These are phyloP conservation scores for Stramenopiles sp. DNA, from an alignment of 352 stramenopile species.

Conservation along the genomic window DNA sequence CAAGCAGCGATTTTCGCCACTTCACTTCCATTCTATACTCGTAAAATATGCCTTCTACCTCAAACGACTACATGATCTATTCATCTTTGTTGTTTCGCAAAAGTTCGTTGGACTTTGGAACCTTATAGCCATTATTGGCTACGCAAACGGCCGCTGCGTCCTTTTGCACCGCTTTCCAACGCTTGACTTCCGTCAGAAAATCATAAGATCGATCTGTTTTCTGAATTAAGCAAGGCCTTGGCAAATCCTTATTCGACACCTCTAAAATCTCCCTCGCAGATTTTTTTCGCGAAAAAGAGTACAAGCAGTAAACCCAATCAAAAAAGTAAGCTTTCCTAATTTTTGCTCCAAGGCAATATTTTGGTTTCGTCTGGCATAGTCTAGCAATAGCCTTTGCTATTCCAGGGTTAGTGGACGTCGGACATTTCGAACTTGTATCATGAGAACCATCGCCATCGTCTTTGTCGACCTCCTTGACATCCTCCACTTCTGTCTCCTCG, in stretches of 20 bases:
- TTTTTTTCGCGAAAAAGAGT: background rate
- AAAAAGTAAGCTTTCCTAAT: background rate
- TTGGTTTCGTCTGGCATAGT: background rate
- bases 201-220: background rate
- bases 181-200: background rate
- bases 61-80: too few relatives aligned
- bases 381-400: background rate
- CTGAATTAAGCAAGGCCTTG: background rate
- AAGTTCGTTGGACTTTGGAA: too few relatives aligned
- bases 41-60: too few relatives aligned
- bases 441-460: background rate
- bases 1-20: too few relatives aligned
- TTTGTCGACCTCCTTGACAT: background rate
- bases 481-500: background rate
- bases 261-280: background rate
- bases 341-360: background rate
- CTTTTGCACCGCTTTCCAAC: background rate
- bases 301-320: conserved; percentile 10
- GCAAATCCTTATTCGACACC: background rate
- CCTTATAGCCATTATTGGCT: background rate
- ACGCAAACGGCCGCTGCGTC: background rate
- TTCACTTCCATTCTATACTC: too few relatives aligned
- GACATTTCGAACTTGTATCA: background rate
- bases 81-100: too few relatives aligned
- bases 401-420: background rate